phyloP scores from a whole-genome alignment of 352 stramenopile species.

The Phytophthora sp. region DNA sequence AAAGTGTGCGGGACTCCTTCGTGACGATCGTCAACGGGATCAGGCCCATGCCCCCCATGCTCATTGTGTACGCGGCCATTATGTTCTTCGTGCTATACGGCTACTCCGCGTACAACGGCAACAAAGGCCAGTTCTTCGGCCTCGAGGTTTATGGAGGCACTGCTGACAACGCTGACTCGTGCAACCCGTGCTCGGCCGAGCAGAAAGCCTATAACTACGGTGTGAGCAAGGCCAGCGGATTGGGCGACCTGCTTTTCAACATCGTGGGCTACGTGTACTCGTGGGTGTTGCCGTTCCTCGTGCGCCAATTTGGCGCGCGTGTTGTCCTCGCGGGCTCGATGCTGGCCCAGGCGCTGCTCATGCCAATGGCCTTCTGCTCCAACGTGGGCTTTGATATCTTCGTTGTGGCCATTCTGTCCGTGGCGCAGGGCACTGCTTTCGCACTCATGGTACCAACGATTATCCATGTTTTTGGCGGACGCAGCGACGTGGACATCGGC shows the following conservation, averaged over 20 bases:
- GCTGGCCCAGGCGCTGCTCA: slow-evolving; percentile 40
- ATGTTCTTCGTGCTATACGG: slow-evolving; percentile 61
- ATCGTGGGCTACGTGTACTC: slow-evolving; percentile 51
- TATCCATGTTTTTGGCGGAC: slow-evolving; percentile 42
- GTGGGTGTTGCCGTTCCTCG: slow-evolving; percentile 47
- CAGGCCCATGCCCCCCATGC: slow-evolving; percentile 36
- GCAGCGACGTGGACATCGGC: slow-evolving; percentile 35
- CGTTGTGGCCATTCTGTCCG: slow-evolving; percentile 35
- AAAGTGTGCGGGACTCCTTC: slow-evolving; percentile 38
- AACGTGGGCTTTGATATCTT: slow-evolving; percentile 35
- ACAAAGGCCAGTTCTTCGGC: slow-evolving; percentile 62
- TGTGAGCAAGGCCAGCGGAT: slow-evolving; percentile 51
- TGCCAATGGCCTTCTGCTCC: slow-evolving; percentile 40
- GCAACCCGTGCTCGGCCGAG: slow-evolving; percentile 29
- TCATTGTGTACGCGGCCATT: slow-evolving; percentile 49
- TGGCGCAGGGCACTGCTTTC: slow-evolving; percentile 33
- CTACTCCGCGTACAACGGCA: slow-evolving; percentile 70
- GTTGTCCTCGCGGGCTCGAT: slow-evolving; percentile 36
- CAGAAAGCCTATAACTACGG: slow-evolving; percentile 56
- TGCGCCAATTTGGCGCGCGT: slow-evolving; percentile 42
- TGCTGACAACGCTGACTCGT: slow-evolving; percentile 34
- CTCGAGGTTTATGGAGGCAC: slow-evolving; percentile 34
- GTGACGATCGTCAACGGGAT: slow-evolving; percentile 45
- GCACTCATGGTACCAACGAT: slow-evolving; percentile 47
- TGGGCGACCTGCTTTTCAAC: slow-evolving; percentile 34